phyloP scores from a whole-genome alignment of 1,284 basidiomycete species.

The Apiotrichum gamsii region DNA sequence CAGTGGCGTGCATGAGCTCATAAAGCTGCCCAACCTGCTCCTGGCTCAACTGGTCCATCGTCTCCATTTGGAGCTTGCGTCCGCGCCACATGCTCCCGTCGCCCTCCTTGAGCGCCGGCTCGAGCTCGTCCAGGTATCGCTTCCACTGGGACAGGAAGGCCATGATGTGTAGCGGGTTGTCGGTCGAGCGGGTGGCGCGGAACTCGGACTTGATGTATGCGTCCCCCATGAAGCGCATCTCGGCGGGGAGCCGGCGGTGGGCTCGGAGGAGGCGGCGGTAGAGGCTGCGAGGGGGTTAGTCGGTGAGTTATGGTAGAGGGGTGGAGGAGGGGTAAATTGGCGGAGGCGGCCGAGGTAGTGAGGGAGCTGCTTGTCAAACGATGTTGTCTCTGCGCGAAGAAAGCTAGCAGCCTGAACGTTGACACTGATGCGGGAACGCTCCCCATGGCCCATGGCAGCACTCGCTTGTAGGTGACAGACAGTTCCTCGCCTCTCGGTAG shows the following conservation, averaged over 20 bases:
- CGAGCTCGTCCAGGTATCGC: conserved; percentile 69
- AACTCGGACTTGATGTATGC: conserved; percentile 87
- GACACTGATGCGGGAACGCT: too few species aligned
- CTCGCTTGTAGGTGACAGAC: too few species aligned
- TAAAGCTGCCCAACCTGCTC: conserved; percentile 84
- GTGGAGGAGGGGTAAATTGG: too few species aligned
- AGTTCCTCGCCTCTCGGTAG: too few species aligned
- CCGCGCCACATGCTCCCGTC: conserved; percentile 54
- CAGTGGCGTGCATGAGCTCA: conserved; percentile 83
- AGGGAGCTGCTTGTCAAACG: too few species aligned
- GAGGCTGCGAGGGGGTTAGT: conserved; percentile 54
- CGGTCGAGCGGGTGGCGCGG: conserved; percentile 65
- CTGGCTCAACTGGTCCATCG: conserved; percentile 81
- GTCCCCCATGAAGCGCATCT: conserved; percentile 82
- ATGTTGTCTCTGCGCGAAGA: too few species aligned
- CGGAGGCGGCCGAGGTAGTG: too few species aligned
- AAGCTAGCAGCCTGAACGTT: too few species aligned
- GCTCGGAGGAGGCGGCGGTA: conserved; percentile 73
- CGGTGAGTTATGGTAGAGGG: too few species aligned
- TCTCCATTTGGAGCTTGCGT: conserved; percentile 64
- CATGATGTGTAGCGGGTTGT: conserved; percentile 81
- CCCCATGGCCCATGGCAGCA: too few species aligned
- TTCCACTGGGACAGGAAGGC: conserved; percentile 93
- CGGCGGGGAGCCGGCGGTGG: conserved; percentile 65
- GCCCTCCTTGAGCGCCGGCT: conserved; percentile 13